Evolutionary conservation across 2,329 filamentous ascomycete species (phyloP), one percentile per base, ranked within the genome.

Genomic region (Aureobasidium sp.): DNA sequence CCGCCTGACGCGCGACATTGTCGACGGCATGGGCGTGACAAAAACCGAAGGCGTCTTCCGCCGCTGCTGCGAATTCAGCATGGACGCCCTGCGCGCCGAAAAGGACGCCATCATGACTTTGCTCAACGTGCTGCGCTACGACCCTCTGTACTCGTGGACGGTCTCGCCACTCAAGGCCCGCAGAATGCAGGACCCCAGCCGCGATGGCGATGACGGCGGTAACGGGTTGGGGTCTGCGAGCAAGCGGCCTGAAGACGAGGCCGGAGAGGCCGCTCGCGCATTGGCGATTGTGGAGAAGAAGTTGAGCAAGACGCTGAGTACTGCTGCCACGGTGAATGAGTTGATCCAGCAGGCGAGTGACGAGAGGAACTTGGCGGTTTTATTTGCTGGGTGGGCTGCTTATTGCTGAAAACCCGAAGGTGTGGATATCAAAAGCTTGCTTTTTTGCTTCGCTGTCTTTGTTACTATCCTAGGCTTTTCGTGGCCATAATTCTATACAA

Each of bases 31-130:
- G 90, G 94, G 94, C 31, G 88, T 96, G 67, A 95, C 90, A 2
- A 91, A 90, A 69, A 96, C 92, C 0, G 95, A 99, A 74, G 94
- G 94, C 3, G 91, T 97, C 0, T 99, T 97, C 78, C 85, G 94
- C 8, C 86, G 95, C n/a, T 97, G 93, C 76, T 99, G 94, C 74
- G 95, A 99, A 73, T 97, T 97, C 73, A 97, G 92, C 0, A 84
- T 99, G 36, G 91, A 97, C 65, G 92, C 95, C 1, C 79, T 99
- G 39, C 87, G 94, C n/a, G 89, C 96, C 69, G 94, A 99, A 73
- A 90, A 90, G 14, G 95, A 96, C 72, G 92, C 89, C 48, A 99
- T 99, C 77, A 97, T 97, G 92, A 97, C 94, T 0, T 91, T 99
- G 59, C 84, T 99, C 22, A 95, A 99, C 71, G 95, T 99, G 25